Evolutionary conservation across 306 rosid species (phyloP).

Genomic region (Mimosa pudica): DNA sequence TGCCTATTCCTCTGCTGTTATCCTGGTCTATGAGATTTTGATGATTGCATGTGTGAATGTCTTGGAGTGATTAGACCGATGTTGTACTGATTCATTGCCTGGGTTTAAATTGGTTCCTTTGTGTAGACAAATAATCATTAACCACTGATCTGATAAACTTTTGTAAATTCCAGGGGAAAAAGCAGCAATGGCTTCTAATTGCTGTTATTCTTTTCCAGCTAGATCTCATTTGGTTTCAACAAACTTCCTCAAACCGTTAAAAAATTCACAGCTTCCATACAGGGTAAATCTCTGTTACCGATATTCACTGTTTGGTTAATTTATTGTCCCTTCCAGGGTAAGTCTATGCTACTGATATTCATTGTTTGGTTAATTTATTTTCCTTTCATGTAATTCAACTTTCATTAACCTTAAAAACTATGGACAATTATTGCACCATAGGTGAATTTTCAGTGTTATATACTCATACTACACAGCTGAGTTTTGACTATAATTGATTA

Average conservation of each 20-base stretch:
- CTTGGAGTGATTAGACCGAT: neutral
- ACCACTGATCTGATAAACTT: slow-evolving; percentile 21
- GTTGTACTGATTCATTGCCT: neutral
- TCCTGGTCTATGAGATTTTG: slow-evolving; percentile 1
- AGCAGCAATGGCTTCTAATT: slow-evolving; percentile 60
- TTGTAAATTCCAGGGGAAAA: slow-evolving; percentile 41
- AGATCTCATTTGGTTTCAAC: slow-evolving; percentile 49
- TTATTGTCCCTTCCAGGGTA: slow-evolving; percentile 42
- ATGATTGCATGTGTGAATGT: neutral
- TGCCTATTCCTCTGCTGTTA: neutral
- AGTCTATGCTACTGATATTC: neutral
- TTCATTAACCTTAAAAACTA: slow-evolving; percentile 12
- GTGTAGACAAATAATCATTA: neutral
- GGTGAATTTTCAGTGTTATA: slow-evolving; percentile 8
- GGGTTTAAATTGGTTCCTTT: slow-evolving; percentile 20
- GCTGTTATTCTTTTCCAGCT: slow-evolving; percentile 44
- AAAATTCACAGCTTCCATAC: slow-evolving; percentile 51
- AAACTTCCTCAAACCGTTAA: slow-evolving; percentile 43
- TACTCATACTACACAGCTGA: slow-evolving; percentile 1
- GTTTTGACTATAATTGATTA: neutral
- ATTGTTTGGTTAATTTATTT: too few relatives aligned
- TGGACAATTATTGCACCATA: slow-evolving; percentile 1
- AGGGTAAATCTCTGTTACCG: slow-evolving; percentile 48
- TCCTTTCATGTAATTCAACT: neutral
- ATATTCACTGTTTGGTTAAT: slow-evolving; percentile 25